Evolutionary conservation across 306 rosid genomes (phyloP).

Genomic region (cucumber (Cucumis sativus)): Cucumber_9930_V3 NC_026660.2:22855501-22856000

Average conservation of each 20-base stretch:
- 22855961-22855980: background rate
- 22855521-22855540: conserved; percentile 20
- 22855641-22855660: conserved; percentile 11
- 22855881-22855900: background rate
- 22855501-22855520: conserved; percentile 15
- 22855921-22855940: background rate
- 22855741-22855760: background rate
- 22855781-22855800: background rate
- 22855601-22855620: conserved; percentile 16
- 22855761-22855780: background rate
- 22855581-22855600: conserved; percentile 16
- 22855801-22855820: background rate
- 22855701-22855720: conserved; percentile 19
- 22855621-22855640: conserved; percentile 14
- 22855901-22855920: background rate
- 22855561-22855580: conserved; percentile 31
- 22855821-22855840: background rate
- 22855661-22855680: conserved; percentile 34
- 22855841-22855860: background rate
- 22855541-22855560: conserved; percentile 26
- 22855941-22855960: background rate
- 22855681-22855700: conserved; percentile 25
- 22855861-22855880: background rate
- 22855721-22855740: conserved; percentile 12
- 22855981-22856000: background rate